Evolutionary conservation across 2,329 filamentous ascomycete species (phyloP).

Genomic region (Didymella sp.): DNA sequence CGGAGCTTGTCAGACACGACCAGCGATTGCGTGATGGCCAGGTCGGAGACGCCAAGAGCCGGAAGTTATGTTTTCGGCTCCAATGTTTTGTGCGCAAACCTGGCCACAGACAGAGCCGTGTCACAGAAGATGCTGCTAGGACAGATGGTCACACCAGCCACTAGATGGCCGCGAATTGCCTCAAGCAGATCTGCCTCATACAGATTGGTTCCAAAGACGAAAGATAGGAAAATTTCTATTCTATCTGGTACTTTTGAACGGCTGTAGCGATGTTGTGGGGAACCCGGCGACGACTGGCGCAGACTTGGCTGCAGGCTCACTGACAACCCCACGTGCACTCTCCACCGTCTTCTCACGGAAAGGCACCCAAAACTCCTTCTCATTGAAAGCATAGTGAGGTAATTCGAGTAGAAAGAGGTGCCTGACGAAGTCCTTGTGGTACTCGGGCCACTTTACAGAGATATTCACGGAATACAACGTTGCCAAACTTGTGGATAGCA

Average conservation of each 20-base stretch:
- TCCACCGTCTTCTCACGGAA: background rate
- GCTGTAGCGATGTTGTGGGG: background rate
- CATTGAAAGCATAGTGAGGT: background rate
- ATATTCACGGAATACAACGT: background rate
- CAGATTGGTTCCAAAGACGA: background rate
- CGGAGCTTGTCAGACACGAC: background rate
- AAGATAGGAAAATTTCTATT: background rate
- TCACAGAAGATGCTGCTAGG: background rate
- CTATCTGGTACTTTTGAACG: background rate
- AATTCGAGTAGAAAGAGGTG: background rate
- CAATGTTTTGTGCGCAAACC: background rate
- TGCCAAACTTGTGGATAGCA: background rate
- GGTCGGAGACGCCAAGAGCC: background rate
- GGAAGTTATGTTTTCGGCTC: background rate
- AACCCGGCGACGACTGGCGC: background rate
- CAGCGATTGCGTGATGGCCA: background rate
- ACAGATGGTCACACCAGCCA: background rate
- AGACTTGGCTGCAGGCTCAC: background rate
- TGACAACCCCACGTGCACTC: background rate
- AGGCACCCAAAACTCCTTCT: background rate
- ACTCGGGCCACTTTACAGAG: background rate
- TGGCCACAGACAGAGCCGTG: slow-evolving; percentile 1
- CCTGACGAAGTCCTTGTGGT: background rate
- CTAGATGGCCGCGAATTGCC: background rate
- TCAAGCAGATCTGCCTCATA: background rate